These are phyloP conservation scores for Xylaria sp. DNA, from an alignment of 2,329 filamentous ascomycete genomes.

Conservation along the genomic window DNA sequence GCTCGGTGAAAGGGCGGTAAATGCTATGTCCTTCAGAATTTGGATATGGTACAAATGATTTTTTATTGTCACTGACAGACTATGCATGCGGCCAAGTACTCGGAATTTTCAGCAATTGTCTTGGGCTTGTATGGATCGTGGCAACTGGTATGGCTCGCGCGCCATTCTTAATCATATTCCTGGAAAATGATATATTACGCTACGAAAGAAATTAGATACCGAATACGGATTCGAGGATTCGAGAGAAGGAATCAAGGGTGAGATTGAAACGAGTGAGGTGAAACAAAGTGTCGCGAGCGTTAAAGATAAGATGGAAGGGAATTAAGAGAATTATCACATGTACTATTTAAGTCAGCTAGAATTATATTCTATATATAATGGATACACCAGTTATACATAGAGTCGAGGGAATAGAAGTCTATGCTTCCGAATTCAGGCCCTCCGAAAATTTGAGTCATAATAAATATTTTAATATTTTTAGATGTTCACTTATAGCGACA, in stretches of 20 bases:
- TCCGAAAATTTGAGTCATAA: no score
- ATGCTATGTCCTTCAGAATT: background rate
- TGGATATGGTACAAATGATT: conserved; percentile 1
- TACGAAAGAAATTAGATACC: conserved; percentile 12
- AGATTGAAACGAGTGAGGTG: conserved; percentile 13
- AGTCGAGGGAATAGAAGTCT: no score
- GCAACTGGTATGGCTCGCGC: conserved; percentile 11
- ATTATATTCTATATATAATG: no score
- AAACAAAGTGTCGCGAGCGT: no score
- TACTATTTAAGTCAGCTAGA: no score
- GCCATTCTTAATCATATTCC: conserved; percentile 12
- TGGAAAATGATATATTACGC: conserved; percentile 15
- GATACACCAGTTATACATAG: no score
- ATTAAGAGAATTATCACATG: no score
- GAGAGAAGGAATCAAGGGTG: background rate
- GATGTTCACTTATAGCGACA: no score
- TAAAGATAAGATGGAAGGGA: no score
- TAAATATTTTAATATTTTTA: no score
- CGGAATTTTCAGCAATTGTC: conserved; percentile 6
- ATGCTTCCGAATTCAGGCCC: no score
- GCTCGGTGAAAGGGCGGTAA: background rate
- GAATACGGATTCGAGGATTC: conserved; percentile 11
- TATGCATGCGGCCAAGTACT: background rate
- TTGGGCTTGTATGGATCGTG: conserved; percentile 6
- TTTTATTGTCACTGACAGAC: background rate